phyloP scores from a whole-genome alignment of 2,329 filamentous ascomycete genomes.

The Celoporthe dispersa region DNA sequence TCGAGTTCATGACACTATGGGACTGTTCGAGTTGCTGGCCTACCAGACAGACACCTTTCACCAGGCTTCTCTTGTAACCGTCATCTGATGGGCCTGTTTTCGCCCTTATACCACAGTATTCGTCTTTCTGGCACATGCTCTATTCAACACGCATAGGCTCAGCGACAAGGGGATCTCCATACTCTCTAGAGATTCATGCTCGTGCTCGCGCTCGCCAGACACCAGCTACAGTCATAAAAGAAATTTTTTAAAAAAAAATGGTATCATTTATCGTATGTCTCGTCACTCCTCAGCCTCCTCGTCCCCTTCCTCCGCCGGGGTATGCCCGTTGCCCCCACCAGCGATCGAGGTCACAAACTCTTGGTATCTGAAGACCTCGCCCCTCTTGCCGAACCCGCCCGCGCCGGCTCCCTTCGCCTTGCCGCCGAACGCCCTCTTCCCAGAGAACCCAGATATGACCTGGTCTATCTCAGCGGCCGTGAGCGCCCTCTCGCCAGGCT shows the following conservation, averaged over 20 bases:
- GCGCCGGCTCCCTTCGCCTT: constrained; percentile 58
- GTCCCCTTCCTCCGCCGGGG: constrained; percentile 12
- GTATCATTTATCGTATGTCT: constrained; percentile 12
- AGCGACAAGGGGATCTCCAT: not conserved
- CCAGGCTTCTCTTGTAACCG: not conserved
- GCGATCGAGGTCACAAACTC: constrained; percentile 81
- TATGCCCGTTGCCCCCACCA: constrained; percentile 50
- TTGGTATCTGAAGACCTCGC: constrained; percentile 90
- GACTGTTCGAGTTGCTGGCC: not conserved
- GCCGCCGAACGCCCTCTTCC: constrained; percentile 79
- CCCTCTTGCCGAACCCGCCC: constrained; percentile 64
- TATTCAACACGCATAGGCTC: not conserved
- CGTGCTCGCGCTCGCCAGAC: not conserved
- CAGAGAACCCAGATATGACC: constrained; percentile 85
- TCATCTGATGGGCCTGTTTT: too few relatives aligned
- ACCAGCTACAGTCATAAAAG: not conserved
- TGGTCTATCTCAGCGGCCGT: constrained; percentile 79
- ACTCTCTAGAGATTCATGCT: not conserved
- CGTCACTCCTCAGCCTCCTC: constrained; percentile 35
- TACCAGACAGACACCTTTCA: too few relatives aligned
- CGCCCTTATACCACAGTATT: too few relatives aligned
- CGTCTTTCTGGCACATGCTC: not conserved
- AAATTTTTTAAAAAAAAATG: not conserved
- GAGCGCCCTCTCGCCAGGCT: constrained; percentile 68
- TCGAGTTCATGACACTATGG: not conserved